phyloP scores from a whole-genome alignment of 148 eudicot genomes.

The Rhododendron kiyosumense region DNA sequence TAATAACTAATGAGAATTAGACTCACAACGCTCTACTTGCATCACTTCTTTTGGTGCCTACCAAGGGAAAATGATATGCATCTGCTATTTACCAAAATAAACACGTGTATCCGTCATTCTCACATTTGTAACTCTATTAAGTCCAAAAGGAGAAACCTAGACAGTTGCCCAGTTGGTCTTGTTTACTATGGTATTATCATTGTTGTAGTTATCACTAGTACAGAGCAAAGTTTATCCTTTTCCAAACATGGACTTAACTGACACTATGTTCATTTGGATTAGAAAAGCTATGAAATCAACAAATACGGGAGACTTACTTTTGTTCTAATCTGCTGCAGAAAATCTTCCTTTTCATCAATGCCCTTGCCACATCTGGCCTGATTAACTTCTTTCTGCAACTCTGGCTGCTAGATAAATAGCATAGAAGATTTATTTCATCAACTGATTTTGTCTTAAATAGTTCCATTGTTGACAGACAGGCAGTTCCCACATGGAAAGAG shows the following conservation, averaged over 20 bases:
- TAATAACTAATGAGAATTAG: neutral
- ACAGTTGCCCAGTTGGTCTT: neutral
- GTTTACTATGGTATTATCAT: neutral
- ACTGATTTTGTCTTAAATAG: neutral
- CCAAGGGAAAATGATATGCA: neutral
- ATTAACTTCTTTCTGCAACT: constrained; percentile 28
- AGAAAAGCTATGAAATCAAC: constrained; percentile 9
- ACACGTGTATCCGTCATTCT: neutral
- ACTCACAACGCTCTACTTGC: neutral
- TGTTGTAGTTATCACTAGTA: neutral
- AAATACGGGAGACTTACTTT: constrained; percentile 49
- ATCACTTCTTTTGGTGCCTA: neutral
- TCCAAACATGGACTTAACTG: neutral
- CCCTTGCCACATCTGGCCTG: constrained; percentile 25
- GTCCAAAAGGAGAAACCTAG: neutral
- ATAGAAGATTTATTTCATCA: neutral
- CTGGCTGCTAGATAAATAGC: constrained; percentile 30
- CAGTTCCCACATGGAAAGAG: neutral
- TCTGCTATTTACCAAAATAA: neutral
- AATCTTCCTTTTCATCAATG: constrained; percentile 61
- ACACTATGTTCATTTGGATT: neutral
- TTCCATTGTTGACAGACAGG: neutral
- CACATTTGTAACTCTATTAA: neutral
- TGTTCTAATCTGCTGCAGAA: constrained; percentile 80
- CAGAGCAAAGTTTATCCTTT: neutral